A percentile compares a stretch with the other conserved stretches of the same genome.
Conservation (phyloP, 2,329 filamentous ascomycete species). For the Spiromastix sp. region DNA sequence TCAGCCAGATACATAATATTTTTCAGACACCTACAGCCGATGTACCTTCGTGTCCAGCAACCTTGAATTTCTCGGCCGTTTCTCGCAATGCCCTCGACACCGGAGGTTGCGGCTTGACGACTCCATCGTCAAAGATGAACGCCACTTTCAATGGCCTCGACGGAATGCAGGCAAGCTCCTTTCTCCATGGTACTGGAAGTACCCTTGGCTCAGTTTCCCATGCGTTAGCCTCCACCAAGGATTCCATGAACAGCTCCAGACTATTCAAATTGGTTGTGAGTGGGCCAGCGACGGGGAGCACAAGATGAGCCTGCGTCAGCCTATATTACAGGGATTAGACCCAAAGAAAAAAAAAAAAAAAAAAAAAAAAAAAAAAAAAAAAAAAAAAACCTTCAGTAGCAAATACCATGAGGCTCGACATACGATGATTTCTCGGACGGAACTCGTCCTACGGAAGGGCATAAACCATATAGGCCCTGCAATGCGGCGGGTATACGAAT, state of each 20-base stretch:
- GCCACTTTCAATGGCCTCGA: conserved; percentile 48
- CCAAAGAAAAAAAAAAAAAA: conserved; percentile 14
- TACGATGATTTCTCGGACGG: no score
- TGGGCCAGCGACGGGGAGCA: conserved; percentile 20
- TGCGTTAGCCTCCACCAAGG: conserved; percentile 23
- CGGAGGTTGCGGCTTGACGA: conserved; percentile 52
- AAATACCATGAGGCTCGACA: conserved; percentile 23
- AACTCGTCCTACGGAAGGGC: conserved; percentile 25
- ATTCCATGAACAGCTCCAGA: conserved; percentile 19
- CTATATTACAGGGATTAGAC: conserved; percentile 11
- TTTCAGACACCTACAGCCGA: neutral
- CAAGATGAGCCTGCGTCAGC: conserved; percentile 17
- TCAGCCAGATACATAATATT: neutral
- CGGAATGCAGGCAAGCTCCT: conserved; percentile 13
- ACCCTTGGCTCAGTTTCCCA: conserved; percentile 29
- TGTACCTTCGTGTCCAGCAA: conserved; percentile 45
- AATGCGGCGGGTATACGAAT: conserved; percentile 35
- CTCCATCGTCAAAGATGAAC: conserved; percentile 48
- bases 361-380: conserved; percentile 13
- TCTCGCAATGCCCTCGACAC: conserved; percentile 44
- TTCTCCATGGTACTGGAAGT: conserved; percentile 28
- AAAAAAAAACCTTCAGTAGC: conserved; percentile 24
- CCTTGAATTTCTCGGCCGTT: conserved; percentile 47
- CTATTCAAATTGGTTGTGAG: conserved; percentile 18
- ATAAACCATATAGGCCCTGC: conserved; percentile 30